Conservation (phyloP, 306 rosid genomes). For the Inga laurina region DNA sequence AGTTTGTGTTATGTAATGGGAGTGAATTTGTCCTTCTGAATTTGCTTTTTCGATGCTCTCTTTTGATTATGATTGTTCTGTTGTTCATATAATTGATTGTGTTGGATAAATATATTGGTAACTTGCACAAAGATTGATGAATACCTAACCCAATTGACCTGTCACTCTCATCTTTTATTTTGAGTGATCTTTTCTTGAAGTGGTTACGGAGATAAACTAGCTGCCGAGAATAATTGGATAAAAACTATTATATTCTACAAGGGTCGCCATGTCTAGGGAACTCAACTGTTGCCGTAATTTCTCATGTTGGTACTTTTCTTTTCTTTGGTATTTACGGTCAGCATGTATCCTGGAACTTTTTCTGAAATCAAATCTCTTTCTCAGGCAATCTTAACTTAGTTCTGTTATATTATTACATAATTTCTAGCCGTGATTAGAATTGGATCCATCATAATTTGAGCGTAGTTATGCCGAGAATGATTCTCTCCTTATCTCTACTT, state of each 20-base stretch:
- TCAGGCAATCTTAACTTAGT: background rate
- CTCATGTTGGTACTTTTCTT: conserved; percentile 3
- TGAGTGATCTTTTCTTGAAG: conserved; percentile 4
- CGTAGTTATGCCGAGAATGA: conserved; percentile 29
- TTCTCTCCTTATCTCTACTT: conserved; percentile 23
- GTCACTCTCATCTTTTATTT: conserved; percentile 30
- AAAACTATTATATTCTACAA: conserved; percentile 6
- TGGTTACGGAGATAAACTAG: conserved; percentile 15
- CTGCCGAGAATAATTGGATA: conserved; percentile 24
- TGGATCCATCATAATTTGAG: conserved; percentile 25
- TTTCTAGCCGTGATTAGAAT: conserved; percentile 1
- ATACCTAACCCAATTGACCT: conserved; percentile 25
- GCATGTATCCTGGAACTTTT: background rate
- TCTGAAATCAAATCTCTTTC: background rate
- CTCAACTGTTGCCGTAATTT: conserved; percentile 25
- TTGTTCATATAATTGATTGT: conserved; percentile 2
- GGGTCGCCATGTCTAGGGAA: conserved; percentile 8
- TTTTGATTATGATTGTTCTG: background rate
- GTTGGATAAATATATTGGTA: background rate
- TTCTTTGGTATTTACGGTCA: background rate
- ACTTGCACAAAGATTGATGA: conserved; percentile 31
- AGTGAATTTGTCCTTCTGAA: background rate
- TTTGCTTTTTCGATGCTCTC: conserved; percentile 4
- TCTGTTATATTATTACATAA: background rate
- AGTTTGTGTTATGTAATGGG: background rate